A percentile compares a stretch with the other conserved stretches of the same genome.
Conservation (phyloP, 2,329 filamentous ascomycete genomes). For the Chalara sp. region DNA sequence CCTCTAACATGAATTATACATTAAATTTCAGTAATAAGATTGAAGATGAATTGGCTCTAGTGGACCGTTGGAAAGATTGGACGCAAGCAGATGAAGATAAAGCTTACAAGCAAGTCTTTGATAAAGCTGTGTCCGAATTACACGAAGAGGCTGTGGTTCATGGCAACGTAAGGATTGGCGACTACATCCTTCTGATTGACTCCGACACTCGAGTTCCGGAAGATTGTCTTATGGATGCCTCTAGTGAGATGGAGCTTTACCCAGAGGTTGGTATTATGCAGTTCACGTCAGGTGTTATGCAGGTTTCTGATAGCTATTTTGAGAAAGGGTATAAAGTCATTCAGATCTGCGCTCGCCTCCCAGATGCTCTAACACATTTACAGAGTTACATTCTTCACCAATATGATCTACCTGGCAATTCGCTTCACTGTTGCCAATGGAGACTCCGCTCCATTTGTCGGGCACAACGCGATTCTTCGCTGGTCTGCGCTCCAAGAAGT, state of each 20-base stretch:
- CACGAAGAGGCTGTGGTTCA: slow-evolving; percentile 49
- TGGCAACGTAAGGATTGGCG: slow-evolving; percentile 52
- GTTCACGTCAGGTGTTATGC: slow-evolving; percentile 70
- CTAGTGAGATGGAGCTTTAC: slow-evolving; percentile 64
- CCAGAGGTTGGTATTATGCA: slow-evolving; percentile 68
- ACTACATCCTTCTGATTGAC: slow-evolving; percentile 60
- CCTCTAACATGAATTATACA: slow-evolving; percentile 71
- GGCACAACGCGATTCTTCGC: slow-evolving; percentile 68
- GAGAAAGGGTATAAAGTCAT: slow-evolving; percentile 46
- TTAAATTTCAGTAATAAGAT: slow-evolving; percentile 19
- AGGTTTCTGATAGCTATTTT: slow-evolving; percentile 65
- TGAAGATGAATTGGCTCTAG: slow-evolving; percentile 32
- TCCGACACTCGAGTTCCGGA: slow-evolving; percentile 61
- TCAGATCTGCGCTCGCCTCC: background rate
- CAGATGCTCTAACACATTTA: background rate
- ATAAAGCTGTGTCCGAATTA: slow-evolving; percentile 38
- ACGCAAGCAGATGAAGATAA: slow-evolving; percentile 16
- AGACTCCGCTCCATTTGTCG: slow-evolving; percentile 64
- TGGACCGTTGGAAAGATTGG: background rate
- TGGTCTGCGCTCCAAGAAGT: slow-evolving; percentile 59
- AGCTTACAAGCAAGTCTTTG: slow-evolving; percentile 40
- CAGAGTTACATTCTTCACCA: slow-evolving; percentile 65
- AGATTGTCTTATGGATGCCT: slow-evolving; percentile 64
- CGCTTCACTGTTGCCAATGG: slow-evolving; percentile 63
- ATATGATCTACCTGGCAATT: slow-evolving; percentile 69